Evolutionary conservation across 495 filamentous ascomycete species (phyloP), one percentile per base, ranked within the genome.

Genomic region (Penicillium alfredii): DNA sequence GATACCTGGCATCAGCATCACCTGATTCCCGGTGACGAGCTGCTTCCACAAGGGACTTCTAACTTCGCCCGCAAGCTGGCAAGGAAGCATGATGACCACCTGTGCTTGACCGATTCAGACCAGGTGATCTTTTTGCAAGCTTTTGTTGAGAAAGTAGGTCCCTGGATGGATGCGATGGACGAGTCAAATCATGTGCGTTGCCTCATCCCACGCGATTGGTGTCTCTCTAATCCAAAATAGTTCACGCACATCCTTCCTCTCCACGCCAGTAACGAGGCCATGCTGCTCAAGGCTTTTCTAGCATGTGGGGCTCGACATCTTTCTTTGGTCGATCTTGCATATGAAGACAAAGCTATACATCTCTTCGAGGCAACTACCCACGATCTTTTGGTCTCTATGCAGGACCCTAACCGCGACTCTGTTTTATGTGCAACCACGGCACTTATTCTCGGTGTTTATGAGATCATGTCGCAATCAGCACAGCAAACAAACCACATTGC

Each of bases 141-240:
- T 0, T 98, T 94, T 54, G 79, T 92, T 16, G 86, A 94, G 50
- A 84, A 95, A 46, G 83, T 98, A 10, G 88, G 85, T 3, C 60
- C 85, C 11, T 94, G 90, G 85, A 92, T 98, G 87, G 92, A 97
- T 57, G 84, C 78, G 30, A 76, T 95, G 67, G 85, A 95, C 65
- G 73, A 76, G 18, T 71, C 77, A 52, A 93, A 94, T 68, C 86
- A 96, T 63, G 80, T 84, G 64, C 49, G 75, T 61, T 9, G 11
- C 26, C 6, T 0, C 11, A 11, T 8, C 13, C 6, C 17, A 19
- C 17, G n/a, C 33, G 10, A 4, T 30, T 8, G 16, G 17, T 15
- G 4, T 16, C 14, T 31, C 16, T 35, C 45, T 63, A 39, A 55
- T 24, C 32, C 26, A 10, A 23, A 14, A 2, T 33, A 83, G 73